Base-by-base conservation (phyloP, 495 filamentous ascomycete species). In the Penicillium nucicola region DNA sequence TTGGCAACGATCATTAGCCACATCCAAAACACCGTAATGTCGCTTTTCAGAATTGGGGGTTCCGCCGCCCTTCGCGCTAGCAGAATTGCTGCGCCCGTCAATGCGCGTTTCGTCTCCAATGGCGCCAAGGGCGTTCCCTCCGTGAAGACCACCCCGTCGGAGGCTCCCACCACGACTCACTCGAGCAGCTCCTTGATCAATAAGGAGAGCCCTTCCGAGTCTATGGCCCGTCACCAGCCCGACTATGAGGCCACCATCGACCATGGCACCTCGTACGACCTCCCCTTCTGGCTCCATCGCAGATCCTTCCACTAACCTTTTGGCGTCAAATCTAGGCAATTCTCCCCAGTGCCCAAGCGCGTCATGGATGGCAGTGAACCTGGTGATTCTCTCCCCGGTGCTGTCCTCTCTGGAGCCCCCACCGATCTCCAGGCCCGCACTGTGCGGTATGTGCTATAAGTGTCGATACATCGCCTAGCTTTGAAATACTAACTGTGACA, bases 321-420 rank as follows among this genome's bases (percentile, higher is more conserved):
- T 40, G 40, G 32, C 34, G 34, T 35, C 40, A 14, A 14, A 34
- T 50, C 12, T 30, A 96, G 92, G 44, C 80, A 79, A 64, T 98
- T 90, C 74, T 95, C 92, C 28, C 92, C 90, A 18, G 82, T 96
- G 36, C 91, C 93, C 48, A 89, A 84, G 74, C 78, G 83, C 50
- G 83, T 95, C 42, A 90, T 95, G 82, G 86, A 92, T 68, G 92
- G 91, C 57, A 93, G 87, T 66, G 91, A 96, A 69, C 83, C 86
- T n/a, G 82, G 79, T 28, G 81, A 83, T 8, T 67, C 84, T 44
- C 75, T 90, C 19, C 81, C 91, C 12, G 93, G 90, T 31, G 90
- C 89, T 45, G 82, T 92, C 36, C 76, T 97, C 19, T 97, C 93
- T 11, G 93, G 93, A 28, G 95, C 93, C 36, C 93, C 93, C 19